Evolutionary conservation across 169 alveolate species (phyloP), one percentile per base, ranked within the genome.

Genomic region (Theileria annulata): DNA sequence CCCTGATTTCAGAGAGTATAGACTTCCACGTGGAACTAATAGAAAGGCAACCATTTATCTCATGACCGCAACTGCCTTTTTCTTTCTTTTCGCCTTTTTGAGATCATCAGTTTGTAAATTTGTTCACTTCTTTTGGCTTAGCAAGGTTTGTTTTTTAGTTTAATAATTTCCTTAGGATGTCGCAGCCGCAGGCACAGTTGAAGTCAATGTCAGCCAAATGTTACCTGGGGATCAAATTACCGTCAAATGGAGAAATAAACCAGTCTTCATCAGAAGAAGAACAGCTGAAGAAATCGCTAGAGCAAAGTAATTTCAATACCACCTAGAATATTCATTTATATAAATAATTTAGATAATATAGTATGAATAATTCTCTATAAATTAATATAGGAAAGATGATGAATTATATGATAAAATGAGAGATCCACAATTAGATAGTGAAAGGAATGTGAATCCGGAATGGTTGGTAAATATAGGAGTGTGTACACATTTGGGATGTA

Each of bases 401-500:
- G 85, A 75, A 28, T 62, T 90, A 54, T 51, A 89, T 17, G 94
- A 92, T 48, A 82, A 94, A 2, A 86, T 93, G 95, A 93, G 91
- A 77, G 96, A 93, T 74, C 96, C 96, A 6, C 92, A 90, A 82
- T 81, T 86, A 63, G 96, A 93, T 49, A 51, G 91, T 25, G 96
- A 93, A 66, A 80, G 96, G 37, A 86, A 89, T 64, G 89, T 72
- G 35, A 87, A 88, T 49, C 96, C 96, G 0, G 95, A 93, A 60
- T 93, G 96, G 96, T 85, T 93, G 25, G 91, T 93, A 42, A 92
- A 90, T 77, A 85, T 93, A 23, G 96, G 93, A 12, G 91, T 92
- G 10, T 93, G 96, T 76, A 93, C 96, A 2, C 96, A 93, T 70
- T 84, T 93, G 72, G 96, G 96, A 8, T 93, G 96, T 63, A 85